These are phyloP conservation scores for Kodamaea laetipori DNA, from an alignment of 805 yeast species.

Conservation along the genomic window DNA sequence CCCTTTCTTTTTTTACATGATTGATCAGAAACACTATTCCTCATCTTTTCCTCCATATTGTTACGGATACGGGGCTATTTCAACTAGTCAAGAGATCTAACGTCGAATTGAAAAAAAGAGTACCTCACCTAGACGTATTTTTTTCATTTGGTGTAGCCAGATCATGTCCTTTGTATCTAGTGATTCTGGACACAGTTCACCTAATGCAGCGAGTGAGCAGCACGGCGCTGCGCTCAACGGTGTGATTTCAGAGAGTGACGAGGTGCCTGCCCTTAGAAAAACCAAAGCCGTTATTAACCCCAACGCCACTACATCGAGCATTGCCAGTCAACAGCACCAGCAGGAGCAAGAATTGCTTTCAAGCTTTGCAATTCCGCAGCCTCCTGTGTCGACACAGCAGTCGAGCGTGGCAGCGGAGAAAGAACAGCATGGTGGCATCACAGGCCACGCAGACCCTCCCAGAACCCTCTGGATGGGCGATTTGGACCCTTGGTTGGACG, in stretches of 20 bases:
- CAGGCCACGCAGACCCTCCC: slow-evolving; percentile 45
- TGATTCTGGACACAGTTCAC: background rate
- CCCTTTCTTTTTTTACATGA: slow-evolving; percentile 3
- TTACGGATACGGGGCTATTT: slow-evolving; percentile 5
- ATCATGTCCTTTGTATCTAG: slow-evolving; percentile 3
- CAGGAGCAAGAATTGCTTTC: slow-evolving; percentile 46
- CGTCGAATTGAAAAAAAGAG: slow-evolving; percentile 1
- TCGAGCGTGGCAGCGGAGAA: slow-evolving; percentile 33
- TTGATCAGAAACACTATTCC: background rate
- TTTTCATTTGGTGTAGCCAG: slow-evolving; percentile 4
- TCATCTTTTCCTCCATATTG: background rate
- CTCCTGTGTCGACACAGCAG: slow-evolving; percentile 43
- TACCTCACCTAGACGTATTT: background rate
- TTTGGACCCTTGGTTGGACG: slow-evolving; percentile 78
- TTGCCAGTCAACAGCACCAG: slow-evolving; percentile 45
- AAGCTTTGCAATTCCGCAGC: slow-evolving; percentile 41
- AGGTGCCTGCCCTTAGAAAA: too few species aligned
- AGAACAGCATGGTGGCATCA: slow-evolving; percentile 12
- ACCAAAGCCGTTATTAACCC: slow-evolving; percentile 1
- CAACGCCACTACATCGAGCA: slow-evolving; percentile 22
- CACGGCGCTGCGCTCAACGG: slow-evolving; percentile 1
- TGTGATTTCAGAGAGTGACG: background rate
- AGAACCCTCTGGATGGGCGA: slow-evolving; percentile 90
- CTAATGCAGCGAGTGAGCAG: background rate
- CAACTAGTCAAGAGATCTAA: slow-evolving; percentile 3